Percentiles rank a stretch among this genome's conserved stretches.
These are phyloP conservation scores for Hibiscus mutabilis DNA, from an alignment of 345 rosid genomes.

Conservation along the genomic window DNA sequence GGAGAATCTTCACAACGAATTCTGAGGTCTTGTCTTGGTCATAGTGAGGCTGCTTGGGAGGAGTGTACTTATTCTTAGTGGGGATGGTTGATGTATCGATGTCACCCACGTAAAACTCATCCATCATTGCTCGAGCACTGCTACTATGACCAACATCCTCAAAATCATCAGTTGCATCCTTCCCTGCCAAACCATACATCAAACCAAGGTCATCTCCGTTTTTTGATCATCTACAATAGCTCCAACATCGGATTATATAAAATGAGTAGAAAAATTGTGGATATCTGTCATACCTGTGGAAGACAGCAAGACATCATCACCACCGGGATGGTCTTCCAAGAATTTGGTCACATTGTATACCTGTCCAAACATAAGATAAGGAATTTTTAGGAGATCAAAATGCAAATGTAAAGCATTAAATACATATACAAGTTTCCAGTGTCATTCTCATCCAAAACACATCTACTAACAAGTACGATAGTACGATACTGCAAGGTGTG, in stretches of 20 bases:
- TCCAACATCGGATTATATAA: background rate
- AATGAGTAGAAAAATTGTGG: background rate
- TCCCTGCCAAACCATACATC: slow-evolving; percentile 38
- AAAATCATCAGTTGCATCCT: slow-evolving; percentile 90
- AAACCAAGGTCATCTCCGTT: slow-evolving; percentile 1
- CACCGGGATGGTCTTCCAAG: slow-evolving; percentile 82
- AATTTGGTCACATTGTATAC: slow-evolving; percentile 70
- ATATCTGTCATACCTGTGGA: slow-evolving; percentile 40
- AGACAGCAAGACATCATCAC: slow-evolving; percentile 62
- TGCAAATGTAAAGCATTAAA: background rate
- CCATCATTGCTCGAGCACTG: slow-evolving; percentile 80
- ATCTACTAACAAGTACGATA: background rate
- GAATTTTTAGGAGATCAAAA: background rate
- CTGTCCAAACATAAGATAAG: slow-evolving; percentile 22
- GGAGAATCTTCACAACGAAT: slow-evolving; percentile 68
- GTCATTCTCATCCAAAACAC: background rate
- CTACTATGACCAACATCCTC: slow-evolving; percentile 91
- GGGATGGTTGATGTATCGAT: slow-evolving; percentile 68
- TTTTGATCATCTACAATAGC: background rate
- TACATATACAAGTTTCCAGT: background rate
- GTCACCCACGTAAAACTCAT: slow-evolving; percentile 70
- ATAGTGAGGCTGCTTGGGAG: slow-evolving; percentile 62
- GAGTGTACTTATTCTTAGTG: slow-evolving; percentile 36
- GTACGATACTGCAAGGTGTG: too few species aligned
- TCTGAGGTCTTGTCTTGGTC: slow-evolving; percentile 77